Conservation (phyloP, 768 basidiomycete species). For the Obba rivulosa region DNA sequence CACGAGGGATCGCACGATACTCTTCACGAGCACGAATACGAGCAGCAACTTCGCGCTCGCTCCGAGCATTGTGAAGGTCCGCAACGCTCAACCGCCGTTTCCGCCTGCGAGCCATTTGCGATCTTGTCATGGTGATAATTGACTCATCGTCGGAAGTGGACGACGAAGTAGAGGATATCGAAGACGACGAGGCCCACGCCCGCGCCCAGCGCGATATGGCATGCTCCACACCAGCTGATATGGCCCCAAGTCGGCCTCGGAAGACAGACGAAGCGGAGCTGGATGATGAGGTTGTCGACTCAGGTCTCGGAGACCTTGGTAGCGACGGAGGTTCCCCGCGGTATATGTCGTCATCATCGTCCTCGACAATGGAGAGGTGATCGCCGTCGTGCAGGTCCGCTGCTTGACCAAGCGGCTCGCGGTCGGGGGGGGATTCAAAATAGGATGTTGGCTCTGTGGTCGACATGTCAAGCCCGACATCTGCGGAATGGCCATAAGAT, state of each 20-base stretch:
- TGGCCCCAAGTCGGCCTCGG: conserved; percentile 28
- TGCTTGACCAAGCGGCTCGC: neutral
- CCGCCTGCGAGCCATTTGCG: conserved; percentile 30
- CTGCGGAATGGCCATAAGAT: too few species aligned
- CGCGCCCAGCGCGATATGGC: conserved; percentile 73
- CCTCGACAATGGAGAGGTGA: conserved; percentile 5
- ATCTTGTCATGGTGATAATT: conserved; percentile 27
- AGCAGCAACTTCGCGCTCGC: conserved; percentile 56
- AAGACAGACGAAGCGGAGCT: conserved; percentile 31
- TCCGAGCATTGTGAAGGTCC: conserved; percentile 46
- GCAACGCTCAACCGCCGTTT: conserved; percentile 43
- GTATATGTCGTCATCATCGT: conserved; percentile 51
- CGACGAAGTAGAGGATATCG: conserved; percentile 35
- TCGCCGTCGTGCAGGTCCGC: neutral
- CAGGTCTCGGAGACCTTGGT: conserved; percentile 16
- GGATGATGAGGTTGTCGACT: conserved; percentile 25
- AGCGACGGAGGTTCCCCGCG: conserved; percentile 43
- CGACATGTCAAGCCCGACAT: neutral
- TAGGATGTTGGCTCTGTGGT: neutral
- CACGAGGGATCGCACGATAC: conserved; percentile 52
- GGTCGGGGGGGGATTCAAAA: neutral
- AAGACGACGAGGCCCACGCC: conserved; percentile 38
- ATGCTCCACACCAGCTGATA: conserved; percentile 57
- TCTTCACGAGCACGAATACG: conserved; percentile 61
- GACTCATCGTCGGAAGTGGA: conserved; percentile 34